Conservation (phyloP, 345 rosid genomes). For the Corchorus olitorius region DNA sequence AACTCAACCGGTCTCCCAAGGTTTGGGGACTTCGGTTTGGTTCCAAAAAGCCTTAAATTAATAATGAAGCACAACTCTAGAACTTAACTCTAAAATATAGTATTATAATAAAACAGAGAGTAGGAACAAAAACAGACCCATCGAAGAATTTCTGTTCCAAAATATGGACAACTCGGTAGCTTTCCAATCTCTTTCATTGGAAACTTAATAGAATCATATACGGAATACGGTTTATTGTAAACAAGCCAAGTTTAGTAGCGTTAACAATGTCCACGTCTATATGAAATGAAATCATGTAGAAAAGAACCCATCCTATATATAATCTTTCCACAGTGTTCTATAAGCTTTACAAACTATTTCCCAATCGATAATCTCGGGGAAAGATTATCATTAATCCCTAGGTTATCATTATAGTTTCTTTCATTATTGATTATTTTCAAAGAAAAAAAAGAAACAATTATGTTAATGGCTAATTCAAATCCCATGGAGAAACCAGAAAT, state of each 20-base stretch:
- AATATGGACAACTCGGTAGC: constrained; percentile 27
- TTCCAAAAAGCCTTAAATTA: no score
- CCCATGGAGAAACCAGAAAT: constrained; percentile 34
- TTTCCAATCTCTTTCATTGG: constrained; percentile 25
- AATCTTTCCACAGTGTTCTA: constrained; percentile 24
- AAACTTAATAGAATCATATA: not conserved
- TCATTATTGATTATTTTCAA: not conserved
- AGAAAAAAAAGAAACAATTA: constrained; percentile 5
- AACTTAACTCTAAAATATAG: not conserved
- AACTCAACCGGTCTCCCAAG: not conserved
- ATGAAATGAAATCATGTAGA: not conserved
- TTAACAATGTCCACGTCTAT: constrained; percentile 15
- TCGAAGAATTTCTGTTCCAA: constrained; percentile 1
- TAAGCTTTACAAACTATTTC: not conserved
- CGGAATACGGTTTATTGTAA: not conserved
- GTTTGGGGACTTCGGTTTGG: not conserved
- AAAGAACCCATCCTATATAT: constrained; percentile 16
- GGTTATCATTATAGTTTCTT: constrained; percentile 10
- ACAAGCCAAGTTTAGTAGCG: not conserved
- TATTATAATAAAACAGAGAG: not conserved
- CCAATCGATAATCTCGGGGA: constrained; percentile 24
- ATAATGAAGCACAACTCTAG: no score
- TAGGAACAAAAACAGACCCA: not conserved
- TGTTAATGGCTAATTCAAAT: constrained; percentile 8
- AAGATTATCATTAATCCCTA: constrained; percentile 10